A percentile compares a stretch with the other conserved stretches of the same genome.
phyloP scores from a whole-genome alignment of 2,329 filamentous ascomycete species.

The Cadophora malorum region DNA sequence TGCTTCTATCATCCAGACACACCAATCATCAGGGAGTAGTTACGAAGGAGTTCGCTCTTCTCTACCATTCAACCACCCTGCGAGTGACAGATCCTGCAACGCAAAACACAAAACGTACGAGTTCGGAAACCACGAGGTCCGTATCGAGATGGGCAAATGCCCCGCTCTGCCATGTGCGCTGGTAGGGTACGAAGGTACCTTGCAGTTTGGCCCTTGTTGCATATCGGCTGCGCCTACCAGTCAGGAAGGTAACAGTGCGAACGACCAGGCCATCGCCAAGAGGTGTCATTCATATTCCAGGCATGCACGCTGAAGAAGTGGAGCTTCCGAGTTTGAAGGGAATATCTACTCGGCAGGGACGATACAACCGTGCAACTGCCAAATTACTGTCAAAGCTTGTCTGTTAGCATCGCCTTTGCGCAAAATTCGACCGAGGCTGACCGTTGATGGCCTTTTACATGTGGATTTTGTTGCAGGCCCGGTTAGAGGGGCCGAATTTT shows the following conservation, averaged over 20 bases:
- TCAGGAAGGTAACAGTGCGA: not conserved
- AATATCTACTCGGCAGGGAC: not conserved
- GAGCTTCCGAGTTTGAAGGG: not conserved
- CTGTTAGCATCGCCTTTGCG: not conserved
- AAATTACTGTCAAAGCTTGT: not conserved
- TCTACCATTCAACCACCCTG: not conserved
- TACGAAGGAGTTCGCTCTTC: not conserved
- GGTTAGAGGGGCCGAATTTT: not conserved
- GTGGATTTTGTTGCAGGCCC: not conserved
- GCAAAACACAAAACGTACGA: not conserved
- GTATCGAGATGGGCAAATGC: not conserved
- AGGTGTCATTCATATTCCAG: not conserved
- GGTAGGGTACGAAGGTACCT: constrained; percentile 2
- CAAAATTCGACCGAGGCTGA: not conserved
- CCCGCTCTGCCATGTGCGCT: not conserved
- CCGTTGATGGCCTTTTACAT: not conserved
- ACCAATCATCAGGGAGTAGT: not conserved
- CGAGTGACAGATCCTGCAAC: not conserved
- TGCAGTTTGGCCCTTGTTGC: not conserved
- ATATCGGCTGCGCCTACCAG: constrained; percentile 4
- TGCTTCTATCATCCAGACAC: not conserved
- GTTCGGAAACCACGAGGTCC: not conserved
- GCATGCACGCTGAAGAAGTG: not conserved
- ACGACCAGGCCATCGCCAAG: not conserved
- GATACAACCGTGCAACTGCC: not conserved